Percentiles rank a stretch among this genome's conserved stretches.
phyloP scores from a whole-genome alignment of 176 grass and related monocot genomes.

The Cenchrus fungigraminus region DNA sequence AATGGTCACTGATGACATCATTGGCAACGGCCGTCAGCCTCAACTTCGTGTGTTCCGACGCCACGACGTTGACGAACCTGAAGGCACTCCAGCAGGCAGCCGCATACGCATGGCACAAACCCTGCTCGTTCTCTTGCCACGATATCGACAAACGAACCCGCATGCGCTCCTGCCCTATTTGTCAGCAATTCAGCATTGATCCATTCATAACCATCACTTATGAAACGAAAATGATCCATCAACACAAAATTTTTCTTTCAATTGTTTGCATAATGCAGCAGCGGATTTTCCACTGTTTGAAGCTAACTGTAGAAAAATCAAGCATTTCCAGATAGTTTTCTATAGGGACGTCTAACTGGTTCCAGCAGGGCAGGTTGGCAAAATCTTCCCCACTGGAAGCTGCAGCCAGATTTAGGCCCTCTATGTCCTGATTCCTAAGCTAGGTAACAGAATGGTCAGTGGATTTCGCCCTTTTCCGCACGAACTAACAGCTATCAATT shows the following conservation, averaged over 20 bases:
- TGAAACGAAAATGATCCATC: not conserved
- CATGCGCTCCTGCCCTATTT: too few relatives aligned
- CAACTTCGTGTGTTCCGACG: too few relatives aligned
- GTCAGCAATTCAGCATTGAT: not conserved
- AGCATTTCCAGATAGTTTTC: not conserved
- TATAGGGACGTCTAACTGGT: not conserved
- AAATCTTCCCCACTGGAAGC: conserved; percentile 9
- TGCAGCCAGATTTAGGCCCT: not conserved
- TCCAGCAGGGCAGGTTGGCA: conserved; percentile 8
- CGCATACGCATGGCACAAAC: too few relatives aligned
- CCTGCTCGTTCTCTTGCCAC: too few relatives aligned
- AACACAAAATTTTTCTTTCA: not conserved
- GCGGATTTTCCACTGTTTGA: not conserved
- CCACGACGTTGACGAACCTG: too few relatives aligned
- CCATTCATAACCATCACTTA: not conserved
- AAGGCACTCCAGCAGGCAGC: too few relatives aligned
- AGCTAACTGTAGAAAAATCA: not conserved
- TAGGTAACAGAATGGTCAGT: not conserved
- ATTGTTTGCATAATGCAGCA: conserved; percentile 1
- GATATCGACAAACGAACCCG: too few relatives aligned
- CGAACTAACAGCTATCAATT: conserved; percentile 33
- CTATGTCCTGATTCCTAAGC: conserved; percentile 3
- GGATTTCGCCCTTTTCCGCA: not conserved
- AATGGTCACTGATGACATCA: too few relatives aligned
- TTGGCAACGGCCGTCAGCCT: too few relatives aligned